Base-by-base conservation (phyloP, 371 early-diverging fungal genomes). In the Mortierella sp. region DNA sequence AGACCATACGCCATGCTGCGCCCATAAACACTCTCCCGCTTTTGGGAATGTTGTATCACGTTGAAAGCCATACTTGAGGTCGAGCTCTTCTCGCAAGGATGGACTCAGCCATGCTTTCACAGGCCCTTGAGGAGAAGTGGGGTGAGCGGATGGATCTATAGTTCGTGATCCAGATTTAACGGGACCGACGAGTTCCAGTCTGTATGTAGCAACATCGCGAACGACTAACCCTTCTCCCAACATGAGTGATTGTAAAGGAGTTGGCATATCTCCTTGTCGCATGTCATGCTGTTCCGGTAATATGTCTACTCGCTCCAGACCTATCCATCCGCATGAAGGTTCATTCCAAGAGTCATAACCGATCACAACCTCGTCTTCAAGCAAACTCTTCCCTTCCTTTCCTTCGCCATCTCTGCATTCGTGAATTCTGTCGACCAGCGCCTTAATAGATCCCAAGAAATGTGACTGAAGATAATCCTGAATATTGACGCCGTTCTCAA, bases 261-360 rank as follows among this genome's bases (percentile, higher is more conserved):
- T 93, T 0, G 94, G 94, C 64, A 90, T 87, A 10, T 82, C 71
- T 0, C 92, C 93, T 69, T 88, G 90, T 40, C 87, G 85, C 72
- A 89, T 84, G 48, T 86, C 87, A 40, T 86, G 84, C 38, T 87
- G 85, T 4, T 86, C 79, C 2, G 87, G 83, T 21, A 89, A 63
- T 8, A 84, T 70, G 40, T 83, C 85, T 7, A 93, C 48, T 48
- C 88, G 83, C 11, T 73, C 74, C 4, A 85, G 53, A 0, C 87
- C 90, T 11, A 92, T 81, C 72, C 86, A 93, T 0, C 94, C 94
- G 58, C 85, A 83, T 4, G 88, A 88, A 8, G 94, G 94, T 65
- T 94, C 94, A 69, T 94, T 94, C 86, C 94, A 88, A 4, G 92
- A 87, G 63, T 94, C 94, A 59, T 89, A 92, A 3, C 94, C 94